Evolutionary conservation across 371 early-diverging fungal genomes (phyloP), one percentile per base, ranked within the genome.

Genomic region (Saksenaea vasiformis): DNA sequence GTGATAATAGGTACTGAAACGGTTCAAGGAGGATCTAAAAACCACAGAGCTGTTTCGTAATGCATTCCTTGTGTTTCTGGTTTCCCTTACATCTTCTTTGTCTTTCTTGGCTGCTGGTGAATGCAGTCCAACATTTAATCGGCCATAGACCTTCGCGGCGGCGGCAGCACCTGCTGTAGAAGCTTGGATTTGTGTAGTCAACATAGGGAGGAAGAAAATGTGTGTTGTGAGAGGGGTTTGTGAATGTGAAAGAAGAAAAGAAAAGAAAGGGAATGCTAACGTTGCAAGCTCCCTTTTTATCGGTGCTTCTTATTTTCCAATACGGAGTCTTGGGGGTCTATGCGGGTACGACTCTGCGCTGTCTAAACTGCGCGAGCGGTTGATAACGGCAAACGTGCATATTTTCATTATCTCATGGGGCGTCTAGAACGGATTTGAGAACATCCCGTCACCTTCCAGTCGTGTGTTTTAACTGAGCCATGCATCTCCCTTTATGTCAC

Each of bases 11-110:
- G 61, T 98, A 98, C 15, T 80, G 73, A 73, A 82, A 94, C 3
- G 94, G 94, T 60, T 92, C 95, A 27, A 95, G 72, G 5, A 95
- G 78, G 11, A 86, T 77, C 87, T 89, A 56, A 7, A 31, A 31
- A 47, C 11, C 17, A 3, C 4, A 47, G 10, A 17, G 14, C 19
- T 13, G n/a, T 47, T 47, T 22, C 27, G 22, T 9, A 19, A 22
- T 19, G 51, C 17, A 3, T 22, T 47, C 10, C 9, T 44, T 47
- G 22, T 3, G 9, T 4, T 22, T 5, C 5, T 22, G n/a, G 17
- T n/a, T 7, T 17, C 9, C 11, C 24, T 47, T 47, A 47, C 51
- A 10, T 47, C 51, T 47, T 47, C 51, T 47, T 47, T 47, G 22
- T 47, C 51, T 22, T 47, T 47, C 1, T 47, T 47, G 22, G 51